Evolutionary conservation across 108 stramenopile genomes (phyloP), one percentile per base, ranked within the genome.

Genomic region (Nitzschia sp.): DNA sequence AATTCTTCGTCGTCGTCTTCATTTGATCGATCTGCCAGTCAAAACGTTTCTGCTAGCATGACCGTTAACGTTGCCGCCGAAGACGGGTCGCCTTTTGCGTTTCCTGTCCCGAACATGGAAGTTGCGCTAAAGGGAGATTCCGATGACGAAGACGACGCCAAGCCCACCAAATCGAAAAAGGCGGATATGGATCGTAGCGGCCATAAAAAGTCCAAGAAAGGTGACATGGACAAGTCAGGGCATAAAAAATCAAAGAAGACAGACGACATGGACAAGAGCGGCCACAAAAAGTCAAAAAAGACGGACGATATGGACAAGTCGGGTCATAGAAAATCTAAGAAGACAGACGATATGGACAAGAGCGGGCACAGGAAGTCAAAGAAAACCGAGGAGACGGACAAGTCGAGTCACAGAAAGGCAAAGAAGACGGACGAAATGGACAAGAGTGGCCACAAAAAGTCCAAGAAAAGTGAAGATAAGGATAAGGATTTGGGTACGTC

Each of bases 401-500:
- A 59, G 57, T 59, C 57, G 15, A 59, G 15, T 1, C 57, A 59
- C 57, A 59, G 32, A 46, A 25, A 34, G 32, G 46, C 42, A 34
- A 34, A 51, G 49, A 51, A 8, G 49, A 4, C 4, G 49, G 21
- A n/a, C 4, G 49, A 17, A 51, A 21, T 51, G 49, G 15, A 8
- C 8, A 42, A 42, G 38, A 11, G 15, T 42, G 11, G 38, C 11
- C 38, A 11, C 38, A 42, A 11, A 42, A 42, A 42, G n/a, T n/a
- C n/a, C n/a, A n/a, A n/a, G n/a, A n/a, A n/a, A n/a, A n/a, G n/a
- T n/a, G n/a, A n/a, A 54, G 15, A 42, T 8, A 42, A 42, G 15
- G 15, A 42, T 11, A 15, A 42, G 11, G 1, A 54, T 15, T 15
- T 15, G 38, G 38, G 15, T 15, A 42, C 8, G 15, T 8, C 8